Percentiles rank a stretch among this genome's conserved stretches.
These are phyloP conservation scores for Termitomyces heimii DNA, from an alignment of 768 basidiomycete genomes.

Conservation along the genomic window DNA sequence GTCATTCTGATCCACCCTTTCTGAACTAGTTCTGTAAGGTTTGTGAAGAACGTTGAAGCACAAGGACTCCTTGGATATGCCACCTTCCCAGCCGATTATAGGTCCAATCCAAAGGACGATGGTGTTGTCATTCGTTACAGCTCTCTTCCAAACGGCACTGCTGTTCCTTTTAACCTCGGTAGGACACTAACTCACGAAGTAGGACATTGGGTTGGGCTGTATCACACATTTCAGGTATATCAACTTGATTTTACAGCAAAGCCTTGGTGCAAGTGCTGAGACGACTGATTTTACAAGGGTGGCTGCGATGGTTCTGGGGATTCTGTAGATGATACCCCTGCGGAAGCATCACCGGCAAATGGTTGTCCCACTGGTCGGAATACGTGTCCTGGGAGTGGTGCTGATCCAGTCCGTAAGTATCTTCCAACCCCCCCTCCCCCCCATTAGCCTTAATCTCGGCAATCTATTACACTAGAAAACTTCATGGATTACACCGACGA, in stretches of 20 bases:
- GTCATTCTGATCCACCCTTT: too few relatives aligned
- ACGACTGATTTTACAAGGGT: conserved; percentile 12
- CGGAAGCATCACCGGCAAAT: conserved; percentile 27
- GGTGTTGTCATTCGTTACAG: conserved; percentile 34
- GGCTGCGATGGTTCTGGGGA: conserved; percentile 31
- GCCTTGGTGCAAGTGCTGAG: neutral
- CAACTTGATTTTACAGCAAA: neutral
- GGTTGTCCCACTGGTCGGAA: conserved; percentile 30
- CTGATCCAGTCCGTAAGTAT: conserved; percentile 36
- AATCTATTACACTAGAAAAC: conserved; percentile 19
- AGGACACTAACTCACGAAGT: conserved; percentile 44
- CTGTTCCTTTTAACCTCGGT: conserved; percentile 33
- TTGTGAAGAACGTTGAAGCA: conserved; percentile 13
- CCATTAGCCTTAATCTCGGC: neutral
- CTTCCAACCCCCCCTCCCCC: neutral
- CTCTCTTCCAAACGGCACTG: neutral
- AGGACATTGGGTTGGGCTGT: conserved; percentile 45
- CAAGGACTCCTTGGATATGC: conserved; percentile 42
- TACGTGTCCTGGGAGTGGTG: conserved; percentile 24
- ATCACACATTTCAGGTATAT: conserved; percentile 39
- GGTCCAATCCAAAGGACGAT: conserved; percentile 29
- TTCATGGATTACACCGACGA: conserved; percentile 47
- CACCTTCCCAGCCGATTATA: conserved; percentile 39
- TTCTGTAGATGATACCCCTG: conserved; percentile 35
- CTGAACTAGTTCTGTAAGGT: neutral